These are phyloP conservation scores for Ceratobasidium sp. DNA, from an alignment of 1,284 basidiomycete genomes.

Conservation along the genomic window DNA sequence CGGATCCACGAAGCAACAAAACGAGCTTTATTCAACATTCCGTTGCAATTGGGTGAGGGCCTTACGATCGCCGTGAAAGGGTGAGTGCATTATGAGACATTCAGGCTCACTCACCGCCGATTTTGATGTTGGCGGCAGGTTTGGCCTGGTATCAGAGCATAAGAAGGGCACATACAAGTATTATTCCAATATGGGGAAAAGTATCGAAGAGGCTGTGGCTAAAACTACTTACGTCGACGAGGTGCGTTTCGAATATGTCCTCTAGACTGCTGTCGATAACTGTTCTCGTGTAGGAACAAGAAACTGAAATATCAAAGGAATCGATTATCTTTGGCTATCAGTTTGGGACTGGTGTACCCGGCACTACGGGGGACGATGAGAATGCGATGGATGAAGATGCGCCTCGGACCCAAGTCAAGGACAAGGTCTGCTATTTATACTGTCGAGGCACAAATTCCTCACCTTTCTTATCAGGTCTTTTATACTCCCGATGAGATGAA, in stretches of 20 bases:
- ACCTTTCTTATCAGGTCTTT: constrained; percentile 63
- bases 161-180: constrained; percentile 80
- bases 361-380: constrained; percentile 53
- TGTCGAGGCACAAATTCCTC: constrained; percentile 41
- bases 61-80: constrained; percentile 92
- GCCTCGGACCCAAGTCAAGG: constrained; percentile 38
- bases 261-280: neutral
- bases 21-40: constrained; percentile 82
- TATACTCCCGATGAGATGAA: constrained; percentile 85
- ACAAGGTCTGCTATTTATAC: constrained; percentile 11
- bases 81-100: constrained; percentile 53
- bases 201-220: constrained; percentile 73
- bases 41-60: constrained; percentile 79
- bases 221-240: constrained; percentile 80
- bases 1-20: constrained; percentile 87
- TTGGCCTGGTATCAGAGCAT: constrained; percentile 85
- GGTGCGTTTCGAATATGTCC: constrained; percentile 52
- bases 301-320: constrained; percentile 63
- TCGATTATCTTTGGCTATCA: constrained; percentile 69
- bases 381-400: constrained; percentile 52
- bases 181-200: constrained; percentile 78
- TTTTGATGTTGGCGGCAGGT: constrained; percentile 57
- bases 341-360: constrained; percentile 55
- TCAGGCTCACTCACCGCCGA: neutral
- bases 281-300: constrained; percentile 56